Evolutionary conservation across 768 basidiomycete genomes (phyloP).

Genomic region (Rhizopogon vinicolor): DNA sequence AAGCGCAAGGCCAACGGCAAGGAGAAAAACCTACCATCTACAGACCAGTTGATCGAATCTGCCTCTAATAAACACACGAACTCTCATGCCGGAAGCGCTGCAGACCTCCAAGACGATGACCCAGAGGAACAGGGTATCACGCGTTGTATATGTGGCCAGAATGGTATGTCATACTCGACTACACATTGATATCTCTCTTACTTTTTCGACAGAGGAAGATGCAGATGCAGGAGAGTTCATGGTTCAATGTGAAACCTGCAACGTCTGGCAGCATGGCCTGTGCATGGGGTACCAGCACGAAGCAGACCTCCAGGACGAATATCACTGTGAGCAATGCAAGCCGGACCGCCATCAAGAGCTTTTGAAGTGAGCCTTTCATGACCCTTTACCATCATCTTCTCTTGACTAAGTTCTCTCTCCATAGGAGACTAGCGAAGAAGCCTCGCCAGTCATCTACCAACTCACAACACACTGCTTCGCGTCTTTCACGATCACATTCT

Average conservation of each 20-base stretch:
- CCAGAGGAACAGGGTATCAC: constrained; percentile 58
- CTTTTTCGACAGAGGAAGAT: constrained; percentile 55
- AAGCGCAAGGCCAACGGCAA: constrained; percentile 70
- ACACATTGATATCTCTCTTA: constrained; percentile 14
- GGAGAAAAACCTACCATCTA: constrained; percentile 37
- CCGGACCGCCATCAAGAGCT: constrained; percentile 83
- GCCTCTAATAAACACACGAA: constrained; percentile 21
- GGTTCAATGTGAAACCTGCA: constrained; percentile 96
- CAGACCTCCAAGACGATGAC: constrained; percentile 36
- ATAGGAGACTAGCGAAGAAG: constrained; percentile 60
- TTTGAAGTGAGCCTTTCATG: constrained; percentile 56
- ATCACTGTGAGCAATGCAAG: constrained; percentile 91
- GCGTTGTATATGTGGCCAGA: constrained; percentile 82
- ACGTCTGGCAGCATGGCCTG: constrained; percentile 96
- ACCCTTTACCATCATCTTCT: constrained; percentile 10
- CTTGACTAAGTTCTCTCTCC: constrained; percentile 11
- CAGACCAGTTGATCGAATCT: constrained; percentile 26
- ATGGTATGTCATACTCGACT: constrained; percentile 44
- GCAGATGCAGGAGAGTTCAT: constrained; percentile 90
- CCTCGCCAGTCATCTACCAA: constrained; percentile 61
- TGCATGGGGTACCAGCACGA: constrained; percentile 92
- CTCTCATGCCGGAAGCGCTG: constrained; percentile 28
- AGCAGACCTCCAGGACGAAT: constrained; percentile 72
- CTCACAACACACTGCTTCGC: constrained; percentile 55
- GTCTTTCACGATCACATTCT: constrained; percentile 73